Evolutionary conservation across 2,329 filamentous ascomycete species (phyloP), one percentile per base, ranked within the genome.

Genomic region (Ophiostoma sp.): DNA sequence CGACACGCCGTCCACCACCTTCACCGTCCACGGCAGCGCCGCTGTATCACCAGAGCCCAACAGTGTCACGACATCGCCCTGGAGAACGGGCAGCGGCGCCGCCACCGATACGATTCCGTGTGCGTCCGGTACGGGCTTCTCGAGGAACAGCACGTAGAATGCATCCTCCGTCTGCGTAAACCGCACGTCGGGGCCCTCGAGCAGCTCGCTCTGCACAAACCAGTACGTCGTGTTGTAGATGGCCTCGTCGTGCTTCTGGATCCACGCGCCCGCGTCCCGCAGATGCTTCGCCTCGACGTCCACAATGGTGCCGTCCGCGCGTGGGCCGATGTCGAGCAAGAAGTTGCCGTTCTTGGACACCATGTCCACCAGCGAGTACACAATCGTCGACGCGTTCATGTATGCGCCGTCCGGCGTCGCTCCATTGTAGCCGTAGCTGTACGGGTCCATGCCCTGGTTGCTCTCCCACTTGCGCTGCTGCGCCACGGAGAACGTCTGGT

Each of bases 391-490:
- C 0, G 84, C 81, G 58, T 81, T 85, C 80, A 87, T 83, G 73
- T 86, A 86, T 9, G 76, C 77, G 0, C 72, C 73, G 1, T 76
- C 72, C 0, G 81, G 78, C 0, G 84, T 88, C 1, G 83, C 84
- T 6, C 81, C 77, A 73, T 88, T 87, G 75, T 83, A 87, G 3
- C 85, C 85, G 72, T 87, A 87, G 70, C 78, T 81, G 72, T 79
- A 87, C 0, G 85, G 85, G 72, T 87, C 85, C 82, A 88, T 84
- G 49, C 85, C 85, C 58, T 79, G 79, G 75, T 82, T 87, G 55
- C 77, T 82, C 75, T 87, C 85, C 85, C 85, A 88, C 74, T 87
- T 87, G 41, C 83, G 78, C 44, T 77, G 74, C 74, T 85, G 83
- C 8, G 82, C 79, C 3, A 80, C 78, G 2, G 78, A 76, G 73